Evolutionary conservation across 306 rosid genomes (phyloP).

Genomic region (Sesbania bispinosa): DNA sequence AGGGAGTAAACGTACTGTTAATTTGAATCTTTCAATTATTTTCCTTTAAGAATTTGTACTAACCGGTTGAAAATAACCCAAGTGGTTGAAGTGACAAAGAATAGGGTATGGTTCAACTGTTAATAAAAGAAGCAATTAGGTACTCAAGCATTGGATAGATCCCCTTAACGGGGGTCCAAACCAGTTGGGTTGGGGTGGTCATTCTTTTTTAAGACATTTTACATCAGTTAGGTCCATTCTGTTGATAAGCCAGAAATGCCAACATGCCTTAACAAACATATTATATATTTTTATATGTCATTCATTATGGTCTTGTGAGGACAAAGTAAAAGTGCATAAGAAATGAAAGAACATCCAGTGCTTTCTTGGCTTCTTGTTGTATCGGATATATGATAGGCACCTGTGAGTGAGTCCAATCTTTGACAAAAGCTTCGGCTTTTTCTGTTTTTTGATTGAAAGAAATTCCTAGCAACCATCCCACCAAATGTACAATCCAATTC

Average conservation of each 20-base stretch:
- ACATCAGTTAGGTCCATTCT: too few relatives aligned
- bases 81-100: too few relatives aligned
- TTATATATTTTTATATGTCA: too few relatives aligned
- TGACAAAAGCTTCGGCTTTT: slow-evolving; percentile 24
- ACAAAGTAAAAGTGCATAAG: neutral
- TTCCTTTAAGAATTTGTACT: neutral
- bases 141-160: neutral
- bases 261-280: too few relatives aligned
- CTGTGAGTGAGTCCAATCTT: slow-evolving; percentile 14
- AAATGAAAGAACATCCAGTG: neutral
- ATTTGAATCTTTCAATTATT: neutral
- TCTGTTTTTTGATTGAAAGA: slow-evolving; percentile 24
- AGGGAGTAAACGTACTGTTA: neutral
- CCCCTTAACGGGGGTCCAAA: neutral
- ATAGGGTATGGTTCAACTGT: neutral
- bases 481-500: neutral
- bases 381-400: slow-evolving; percentile 24
- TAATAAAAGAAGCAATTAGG: too few relatives aligned
- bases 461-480: neutral
- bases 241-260: neutral
- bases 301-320: neutral
- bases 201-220: neutral
- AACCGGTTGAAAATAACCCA: neutral
- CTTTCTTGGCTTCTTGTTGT: neutral
- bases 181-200: neutral